Conservation (phyloP, 345 rosid genomes). For the Brassica nigra region DNA sequence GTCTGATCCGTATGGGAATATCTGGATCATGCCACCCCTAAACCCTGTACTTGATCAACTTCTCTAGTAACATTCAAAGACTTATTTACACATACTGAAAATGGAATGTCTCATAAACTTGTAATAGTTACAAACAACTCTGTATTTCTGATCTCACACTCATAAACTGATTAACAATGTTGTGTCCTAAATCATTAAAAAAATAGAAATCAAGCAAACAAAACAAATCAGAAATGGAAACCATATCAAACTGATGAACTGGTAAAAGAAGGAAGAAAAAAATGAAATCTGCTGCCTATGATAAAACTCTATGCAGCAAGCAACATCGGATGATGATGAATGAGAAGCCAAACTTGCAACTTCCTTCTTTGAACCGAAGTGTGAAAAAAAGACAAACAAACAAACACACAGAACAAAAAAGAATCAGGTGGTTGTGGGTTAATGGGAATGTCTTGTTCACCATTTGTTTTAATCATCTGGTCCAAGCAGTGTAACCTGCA, state of each 20-base stretch:
- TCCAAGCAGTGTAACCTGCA: constrained; percentile 82
- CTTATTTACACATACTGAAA: neutral
- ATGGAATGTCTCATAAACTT: neutral
- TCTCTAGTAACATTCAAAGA: neutral
- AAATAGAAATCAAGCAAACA: constrained; percentile 24
- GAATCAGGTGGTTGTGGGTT: constrained; percentile 28
- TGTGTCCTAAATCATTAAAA: constrained; percentile 10
- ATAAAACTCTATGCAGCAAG: constrained; percentile 39
- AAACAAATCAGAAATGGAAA: constrained; percentile 20
- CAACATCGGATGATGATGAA: constrained; percentile 27
- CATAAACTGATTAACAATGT: constrained; percentile 34
- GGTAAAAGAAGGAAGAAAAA: neutral
- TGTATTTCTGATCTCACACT: constrained; percentile 22
- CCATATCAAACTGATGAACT: constrained; percentile 21
- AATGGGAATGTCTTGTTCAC: constrained; percentile 22
- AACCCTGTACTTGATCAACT: constrained; percentile 11
- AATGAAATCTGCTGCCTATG: constrained; percentile 29
- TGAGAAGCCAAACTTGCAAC: constrained; percentile 35
- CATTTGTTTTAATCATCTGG: constrained; percentile 58
- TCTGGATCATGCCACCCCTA: constrained; percentile 32
- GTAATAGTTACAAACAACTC: constrained; percentile 24
- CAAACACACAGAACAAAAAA: constrained; percentile 36
- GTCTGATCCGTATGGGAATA: constrained; percentile 9
- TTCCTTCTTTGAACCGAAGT: constrained; percentile 31
- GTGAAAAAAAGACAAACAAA: constrained; percentile 11